Evolutionary conservation across 805 yeast species (phyloP), one percentile per base, ranked within the genome.

Genomic region (Candida ponderosae): DNA sequence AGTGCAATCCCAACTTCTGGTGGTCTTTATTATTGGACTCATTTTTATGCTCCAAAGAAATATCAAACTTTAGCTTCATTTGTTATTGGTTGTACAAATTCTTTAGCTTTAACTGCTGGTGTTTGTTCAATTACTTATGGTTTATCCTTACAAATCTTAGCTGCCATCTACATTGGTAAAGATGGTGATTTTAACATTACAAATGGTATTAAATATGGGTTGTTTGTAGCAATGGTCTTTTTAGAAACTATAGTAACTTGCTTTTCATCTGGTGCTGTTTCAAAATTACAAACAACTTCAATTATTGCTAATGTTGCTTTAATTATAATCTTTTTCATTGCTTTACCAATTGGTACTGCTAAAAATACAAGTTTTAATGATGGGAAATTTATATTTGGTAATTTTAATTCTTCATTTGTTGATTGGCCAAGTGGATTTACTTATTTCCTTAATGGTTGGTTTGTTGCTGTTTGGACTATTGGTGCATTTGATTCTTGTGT

Each of bases 381-480:
- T 29, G 81, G 74, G 15, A 42, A 52, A 7, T 77, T 63, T 50
- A 78, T 79, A 21, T 80, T 79, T 54, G 76, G 77, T 23, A 55
- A 68, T 31, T 65, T 68, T 37, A 60, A 68, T 20, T 24, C 28
- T 13, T 76, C 76, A 50, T 56, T 55, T 35, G 62, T 77, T 27
- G 69, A 65, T 27, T 80, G 83, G 79, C 67, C 76, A 9, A 59
- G 54, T 27, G 85, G 84, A 23, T 76, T 79, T 74, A 69, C 74
- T 65, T 47, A 64, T 40, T 57, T 67, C 40, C 56, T 77, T 45
- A 60, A 60, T 30, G 65, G 71, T 13, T 73, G 77, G 68, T 69
- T 77, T 74, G 79, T 86, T 1, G 77, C 79, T 2, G 71, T 79
- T 40, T 81, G 89, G 88, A 78, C 85, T 16, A 79, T 81, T 52